Evolutionary conservation across 257 asterid species (phyloP).

Genomic region (Buddleja alternifolia): DNA sequence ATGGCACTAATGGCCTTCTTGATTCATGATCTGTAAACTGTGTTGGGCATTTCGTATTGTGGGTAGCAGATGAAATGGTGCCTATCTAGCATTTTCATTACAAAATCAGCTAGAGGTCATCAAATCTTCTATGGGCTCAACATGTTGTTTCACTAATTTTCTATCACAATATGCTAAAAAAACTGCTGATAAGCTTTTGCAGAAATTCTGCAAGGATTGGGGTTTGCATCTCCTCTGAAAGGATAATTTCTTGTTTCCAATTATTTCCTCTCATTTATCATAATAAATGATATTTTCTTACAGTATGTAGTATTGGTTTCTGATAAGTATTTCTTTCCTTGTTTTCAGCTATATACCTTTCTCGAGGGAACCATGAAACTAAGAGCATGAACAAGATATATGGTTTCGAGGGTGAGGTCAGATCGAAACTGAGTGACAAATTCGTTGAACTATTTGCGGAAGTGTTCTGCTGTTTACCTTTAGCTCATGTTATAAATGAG

Average conservation of each 20-base stretch:
- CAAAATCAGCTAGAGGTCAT: background rate
- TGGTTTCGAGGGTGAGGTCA: conserved; percentile 99
- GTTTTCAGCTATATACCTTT: conserved; percentile 81
- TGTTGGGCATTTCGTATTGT: conserved; percentile 17
- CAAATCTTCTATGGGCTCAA: too few species aligned
- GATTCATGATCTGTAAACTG: background rate
- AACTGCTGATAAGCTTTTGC: background rate
- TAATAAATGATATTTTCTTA: background rate
- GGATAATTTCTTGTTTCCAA: background rate
- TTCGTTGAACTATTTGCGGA: conserved; percentile 97
- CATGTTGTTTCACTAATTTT: conserved; percentile 4
- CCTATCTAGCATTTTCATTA: background rate
- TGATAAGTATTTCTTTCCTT: conserved; percentile 23
- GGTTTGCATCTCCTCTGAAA: background rate
- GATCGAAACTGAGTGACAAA: conserved; percentile 80
- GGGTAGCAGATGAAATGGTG: conserved; percentile 9
- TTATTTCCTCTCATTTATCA: background rate
- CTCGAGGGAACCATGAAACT: conserved; percentile 99
- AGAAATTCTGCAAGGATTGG: conserved; percentile 5
- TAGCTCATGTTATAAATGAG: conserved; percentile 85
- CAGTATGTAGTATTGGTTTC: conserved; percentile 24
- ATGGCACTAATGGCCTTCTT: conserved; percentile 1
- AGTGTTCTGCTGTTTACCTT: conserved; percentile 95
- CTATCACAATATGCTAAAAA: background rate
- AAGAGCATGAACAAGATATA: conserved; percentile 98